These are phyloP conservation scores for Neofusicoccum laricinum DNA, from an alignment of 2,329 filamentous ascomycete species.

Conservation along the genomic window DNA sequence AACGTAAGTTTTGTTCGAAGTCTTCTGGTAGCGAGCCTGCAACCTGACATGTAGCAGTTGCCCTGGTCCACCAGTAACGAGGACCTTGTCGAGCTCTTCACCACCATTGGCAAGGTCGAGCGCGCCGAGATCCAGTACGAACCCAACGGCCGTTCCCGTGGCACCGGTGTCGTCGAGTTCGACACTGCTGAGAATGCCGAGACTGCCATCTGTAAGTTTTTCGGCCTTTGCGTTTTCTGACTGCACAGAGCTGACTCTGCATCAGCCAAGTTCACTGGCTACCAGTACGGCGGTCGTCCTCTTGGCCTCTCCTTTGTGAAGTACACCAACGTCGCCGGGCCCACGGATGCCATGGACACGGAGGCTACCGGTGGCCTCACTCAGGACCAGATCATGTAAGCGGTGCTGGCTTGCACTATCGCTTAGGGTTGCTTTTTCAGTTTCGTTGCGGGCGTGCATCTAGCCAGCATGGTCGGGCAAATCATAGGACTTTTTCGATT, in stretches of 20 bases:
- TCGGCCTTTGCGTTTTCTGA: background rate
- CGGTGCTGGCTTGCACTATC: background rate
- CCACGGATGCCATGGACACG: conserved; percentile 73
- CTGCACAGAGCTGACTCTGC: conserved; percentile 24
- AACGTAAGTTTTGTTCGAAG: conserved; percentile 67
- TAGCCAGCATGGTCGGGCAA: conserved; percentile 10
- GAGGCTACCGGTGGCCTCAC: conserved; percentile 68
- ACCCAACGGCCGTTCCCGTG: conserved; percentile 89
- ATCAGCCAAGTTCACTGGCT: conserved; percentile 88
- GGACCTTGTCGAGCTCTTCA: conserved; percentile 92
- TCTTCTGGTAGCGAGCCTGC: conserved; percentile 22
- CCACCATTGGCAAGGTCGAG: conserved; percentile 95
- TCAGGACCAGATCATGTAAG: conserved; percentile 98
- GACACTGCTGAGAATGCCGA: conserved; percentile 79
- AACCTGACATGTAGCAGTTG: conserved; percentile 56
- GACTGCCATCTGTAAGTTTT: conserved; percentile 70
- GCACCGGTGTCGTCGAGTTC: conserved; percentile 95
- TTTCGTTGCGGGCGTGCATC: conserved; percentile 11
- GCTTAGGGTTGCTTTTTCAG: conserved; percentile 3
- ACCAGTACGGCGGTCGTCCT: conserved; percentile 93
- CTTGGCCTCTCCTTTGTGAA: conserved; percentile 92
- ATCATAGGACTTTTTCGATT: conserved; percentile 11
- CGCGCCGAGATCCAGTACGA: conserved; percentile 99
- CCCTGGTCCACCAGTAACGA: conserved; percentile 99
- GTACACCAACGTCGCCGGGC: conserved; percentile 70